phyloP scores from a whole-genome alignment of 768 basidiomycete species.

The Podaxis sp. region DNA sequence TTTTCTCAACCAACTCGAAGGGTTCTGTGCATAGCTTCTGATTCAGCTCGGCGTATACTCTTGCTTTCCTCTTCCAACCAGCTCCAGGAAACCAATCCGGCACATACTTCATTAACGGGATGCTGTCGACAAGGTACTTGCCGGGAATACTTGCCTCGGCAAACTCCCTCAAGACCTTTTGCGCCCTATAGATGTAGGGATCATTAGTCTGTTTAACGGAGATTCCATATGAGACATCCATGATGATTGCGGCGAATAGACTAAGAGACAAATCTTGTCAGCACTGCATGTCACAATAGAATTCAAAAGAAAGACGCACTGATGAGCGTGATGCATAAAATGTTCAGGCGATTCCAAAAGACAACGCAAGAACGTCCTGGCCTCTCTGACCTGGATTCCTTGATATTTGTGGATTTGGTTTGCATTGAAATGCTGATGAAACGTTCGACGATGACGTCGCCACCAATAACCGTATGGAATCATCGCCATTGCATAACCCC shows the following conservation, averaged over 20 bases:
- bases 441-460: conserved; percentile 27
- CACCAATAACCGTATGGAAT: conserved; percentile 28
- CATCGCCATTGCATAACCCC: conserved; percentile 23
- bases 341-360: conserved; percentile 23
- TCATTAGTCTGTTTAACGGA: neutral
- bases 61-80: conserved; percentile 40
- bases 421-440: conserved; percentile 25
- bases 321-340: conserved; percentile 26
- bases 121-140: conserved; percentile 28
- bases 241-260: conserved; percentile 10
- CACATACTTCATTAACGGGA: conserved; percentile 26
- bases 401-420: conserved; percentile 24
- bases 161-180: conserved; percentile 24
- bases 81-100: conserved; percentile 46
- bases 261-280: neutral
- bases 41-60: conserved; percentile 28
- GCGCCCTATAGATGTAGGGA: conserved; percentile 24
- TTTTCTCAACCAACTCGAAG: conserved; percentile 31
- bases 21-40: conserved; percentile 38
- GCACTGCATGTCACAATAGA: neutral
- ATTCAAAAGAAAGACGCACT: conserved; percentile 20
- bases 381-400: conserved; percentile 24
- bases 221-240: conserved; percentile 15
- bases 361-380: conserved; percentile 20
- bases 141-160: conserved; percentile 27